Evolutionary conservation across 495 filamentous ascomycete genomes (phyloP), one percentile per base, ranked within the genome.

Genomic region (Neurospora pannonica): DNA sequence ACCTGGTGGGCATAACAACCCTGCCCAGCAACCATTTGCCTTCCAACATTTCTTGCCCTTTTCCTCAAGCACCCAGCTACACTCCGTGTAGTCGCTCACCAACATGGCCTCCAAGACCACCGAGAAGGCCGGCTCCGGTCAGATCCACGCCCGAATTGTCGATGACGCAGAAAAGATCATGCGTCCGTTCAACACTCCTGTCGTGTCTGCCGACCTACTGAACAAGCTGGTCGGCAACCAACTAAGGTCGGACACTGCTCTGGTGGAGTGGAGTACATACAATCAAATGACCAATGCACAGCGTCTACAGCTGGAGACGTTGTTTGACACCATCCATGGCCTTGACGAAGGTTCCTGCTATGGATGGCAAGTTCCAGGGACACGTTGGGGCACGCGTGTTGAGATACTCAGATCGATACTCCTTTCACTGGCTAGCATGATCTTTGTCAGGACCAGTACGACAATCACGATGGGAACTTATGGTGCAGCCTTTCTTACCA

Each of bases 141-240:
- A 17, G 3, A 1, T 62, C 0, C 15, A 34, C 1, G 24, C 28
- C 0, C 0, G 0, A 0, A 19, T 67, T 7, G 0, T 34, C 28
- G 28, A 31, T 5, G 54, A 17, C 0, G 13, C 7, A 36, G 28
- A 67, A 1, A 67, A 19, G 0, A 67, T 2, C 0, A 19, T 34
- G 1, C 28, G 3, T 0, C 54, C 34, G 54, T 67, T 67, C 54
- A 67, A 19, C 7, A 67, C 54, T 36, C 54, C 54, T 34, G 7
- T 0, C 1, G 0, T 8, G 3, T 34, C 54, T 36, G 54, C 13
- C 28, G 7, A 10, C 1, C 54, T 67, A 2, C 13, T 67, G 1
- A 8, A 67, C 5, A 67, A 31, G 11, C 0, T 60, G 1, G 0
- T 3, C 21, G 21, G 5, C 4, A 0, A 0, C 3, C 4, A 28